Base-by-base conservation (phyloP, 495 filamentous ascomycete species). In the Talaromyces stipitatus region DNA sequence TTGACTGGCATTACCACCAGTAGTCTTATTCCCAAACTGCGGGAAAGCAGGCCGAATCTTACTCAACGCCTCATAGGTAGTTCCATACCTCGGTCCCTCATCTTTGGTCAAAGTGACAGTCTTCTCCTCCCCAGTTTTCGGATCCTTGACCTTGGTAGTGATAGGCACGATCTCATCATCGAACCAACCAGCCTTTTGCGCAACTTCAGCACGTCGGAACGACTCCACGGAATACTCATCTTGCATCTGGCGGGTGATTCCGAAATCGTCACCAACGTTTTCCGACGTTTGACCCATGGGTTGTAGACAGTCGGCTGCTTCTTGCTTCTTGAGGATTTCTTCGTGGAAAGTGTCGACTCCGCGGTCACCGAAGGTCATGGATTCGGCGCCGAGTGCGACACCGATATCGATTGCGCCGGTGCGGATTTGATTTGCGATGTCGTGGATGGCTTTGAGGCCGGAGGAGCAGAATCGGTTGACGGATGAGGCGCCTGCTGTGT, bases 261-360 rank as follows among this genome's bases (percentile, higher is more conserved):
- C 80, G 67, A 98, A 98, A 74, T 97, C 92, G 52, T 81, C 83
- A 47, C 84, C 90, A n/a, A 98, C 89, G 62, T 98, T 97, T 77
- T 98, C 94, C 10, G 86, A 90, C 0, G 94, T 98, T 83, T 96
- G 94, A 0, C 94, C 94, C 94, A 98, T 98, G 27, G 91, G 85
- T 79, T 92, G 85, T 82, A 90, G 82, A 78, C 91, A 95, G 71
- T 98, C 94, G 30, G 68, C 65, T 0, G 89, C 83, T 66, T 97
- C 91, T 66, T 89, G 88, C 65, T 80, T 82, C 60, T 81, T 76
- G 24, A 90, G 70, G 26, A 98, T 82, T 54, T 85, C 84, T 46
- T 86, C 85, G 67, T 90, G 84, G 77, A 96, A 95, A 3, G 89
- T 85, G 26, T 75, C 72, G 20, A 82, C 80, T 18, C 90, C 75